Base-by-base conservation (phyloP, 2,329 filamentous ascomycete genomes). In the Thielaviopsis euricoi region DNA sequence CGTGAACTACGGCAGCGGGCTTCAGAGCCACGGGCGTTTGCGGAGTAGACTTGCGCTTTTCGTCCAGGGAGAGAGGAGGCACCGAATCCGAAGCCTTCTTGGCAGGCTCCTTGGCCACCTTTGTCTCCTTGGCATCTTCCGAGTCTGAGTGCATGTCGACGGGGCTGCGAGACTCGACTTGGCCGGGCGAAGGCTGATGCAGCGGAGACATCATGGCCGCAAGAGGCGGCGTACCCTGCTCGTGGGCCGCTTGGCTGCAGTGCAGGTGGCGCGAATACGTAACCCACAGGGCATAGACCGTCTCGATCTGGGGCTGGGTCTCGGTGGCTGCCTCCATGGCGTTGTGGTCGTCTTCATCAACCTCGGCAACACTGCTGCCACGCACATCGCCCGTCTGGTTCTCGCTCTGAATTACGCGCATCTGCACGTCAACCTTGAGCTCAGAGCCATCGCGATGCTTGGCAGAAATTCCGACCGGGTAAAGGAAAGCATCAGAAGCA, bases 271-370 rank as follows among this genome's bases (percentile, higher is more conserved):
- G 80, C 19, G 91, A 97, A 68, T 97, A 98, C 1, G 91, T 97
- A 63, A 98, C 86, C 93, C 93, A 98, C 29, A 98, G 73, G 12
- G 93, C 93, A 72, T 90, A 97, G 0, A 97, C 89, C 62, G 95
- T 79, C 68, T 96, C 89, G 17, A 83, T 80, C 61, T 78, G 74
- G 3, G 72, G 67, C 33, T 74, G 70, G 1, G 56, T 21, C 55
- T 51, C 37, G 22, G 48, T 23, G 15, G 55, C n/a, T 23, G 48
- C n/a, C 4, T 46, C 15, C 29, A 57, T 52, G 6, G 50, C 43
- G 12, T 59, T 40, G 6, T 64, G 65, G 40, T 75, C 72, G n/a
- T 71, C 73, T 52, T 79, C 77, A 56, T 74, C 79, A 46, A 73
- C 71, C 67, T 89, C 83, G 56, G 80, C 74, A n/a, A 85, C 79